Evolutionary conservation across 495 filamentous ascomycete species (phyloP).

Genomic region (Hyaloscypha finlandica): DNA sequence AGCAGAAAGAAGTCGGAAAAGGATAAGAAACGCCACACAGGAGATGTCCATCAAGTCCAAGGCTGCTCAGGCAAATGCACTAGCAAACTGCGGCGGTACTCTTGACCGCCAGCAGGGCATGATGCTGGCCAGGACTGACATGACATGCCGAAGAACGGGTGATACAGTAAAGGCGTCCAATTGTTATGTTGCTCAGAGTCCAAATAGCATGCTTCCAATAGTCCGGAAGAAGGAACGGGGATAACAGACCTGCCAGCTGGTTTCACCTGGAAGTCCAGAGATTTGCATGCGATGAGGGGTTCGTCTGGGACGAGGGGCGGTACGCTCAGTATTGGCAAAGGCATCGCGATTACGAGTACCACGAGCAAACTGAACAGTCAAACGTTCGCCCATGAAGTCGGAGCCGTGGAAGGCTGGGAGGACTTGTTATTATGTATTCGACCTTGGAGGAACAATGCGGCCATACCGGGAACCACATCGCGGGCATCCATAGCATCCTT

Average conservation of each 20-base stretch:
- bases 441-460: constrained; percentile 23
- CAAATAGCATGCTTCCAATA: constrained; percentile 37
- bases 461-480: constrained; percentile 93
- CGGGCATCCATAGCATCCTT: constrained; percentile 96
- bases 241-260: constrained; percentile 99
- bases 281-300: constrained; percentile 97
- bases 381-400: constrained; percentile 94
- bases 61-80: constrained; percentile 36
- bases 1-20: constrained; percentile 33
- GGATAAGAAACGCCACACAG: constrained; percentile 37
- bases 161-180: constrained; percentile 34
- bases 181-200: constrained; percentile 32
- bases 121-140: constrained; percentile 40
- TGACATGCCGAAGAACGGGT: constrained; percentile 29
- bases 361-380: constrained; percentile 97
- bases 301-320: constrained; percentile 86
- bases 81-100: constrained; percentile 30
- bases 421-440: constrained; percentile 33
- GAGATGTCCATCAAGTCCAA: constrained; percentile 35
- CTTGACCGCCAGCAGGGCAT: constrained; percentile 26
- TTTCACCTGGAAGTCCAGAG: constrained; percentile 93
- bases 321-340: constrained; percentile 71
- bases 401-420: constrained; percentile 65
- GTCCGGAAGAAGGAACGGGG: constrained; percentile 57
- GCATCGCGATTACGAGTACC: constrained; percentile 86